Conservation (phyloP, 805 yeast genomes). For the Saccharomycopsis sp. region DNA sequence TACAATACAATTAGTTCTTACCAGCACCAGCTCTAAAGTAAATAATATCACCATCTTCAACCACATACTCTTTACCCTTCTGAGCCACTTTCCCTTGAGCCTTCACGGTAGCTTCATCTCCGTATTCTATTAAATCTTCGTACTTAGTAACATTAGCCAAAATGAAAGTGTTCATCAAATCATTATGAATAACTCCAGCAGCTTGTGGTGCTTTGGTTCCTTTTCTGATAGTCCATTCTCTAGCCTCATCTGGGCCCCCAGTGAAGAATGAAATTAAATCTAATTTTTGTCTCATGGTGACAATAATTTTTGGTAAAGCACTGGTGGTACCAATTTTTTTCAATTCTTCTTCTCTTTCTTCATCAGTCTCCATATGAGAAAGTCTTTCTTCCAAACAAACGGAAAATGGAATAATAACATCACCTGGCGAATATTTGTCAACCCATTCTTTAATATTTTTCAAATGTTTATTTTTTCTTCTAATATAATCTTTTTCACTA, state of each 20-base stretch:
- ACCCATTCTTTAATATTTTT: slow-evolving; percentile 85
- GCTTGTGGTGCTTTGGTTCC: slow-evolving; percentile 98
- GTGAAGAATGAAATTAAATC: slow-evolving; percentile 92
- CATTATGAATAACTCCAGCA: slow-evolving; percentile 96
- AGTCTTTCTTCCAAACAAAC: slow-evolving; percentile 89
- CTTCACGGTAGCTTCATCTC: slow-evolving; percentile 77
- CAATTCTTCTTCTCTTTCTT: slow-evolving; percentile 70
- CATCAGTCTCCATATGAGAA: slow-evolving; percentile 80
- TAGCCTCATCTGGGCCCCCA: slow-evolving; percentile 91
- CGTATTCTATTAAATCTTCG: slow-evolving; percentile 65
- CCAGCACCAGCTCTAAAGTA: slow-evolving; percentile 94
- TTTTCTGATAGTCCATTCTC: slow-evolving; percentile 95
- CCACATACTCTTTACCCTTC: slow-evolving; percentile 93
- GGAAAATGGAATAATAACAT: slow-evolving; percentile 84
- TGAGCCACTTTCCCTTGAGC: slow-evolving; percentile 83
- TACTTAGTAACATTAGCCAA: slow-evolving; percentile 89
- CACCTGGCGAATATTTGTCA: slow-evolving; percentile 80
- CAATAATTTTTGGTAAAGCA: slow-evolving; percentile 80
- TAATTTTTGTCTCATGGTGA: slow-evolving; percentile 79
- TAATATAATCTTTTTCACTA: slow-evolving; percentile 79
- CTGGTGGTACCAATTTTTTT: slow-evolving; percentile 66
- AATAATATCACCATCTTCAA: slow-evolving; percentile 90
- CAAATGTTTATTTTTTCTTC: slow-evolving; percentile 84
- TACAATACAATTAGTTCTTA: slow-evolving; percentile 59
- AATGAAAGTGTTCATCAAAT: slow-evolving; percentile 89